These are phyloP conservation scores for Lentinula aciculospora DNA, from an alignment of 768 basidiomycete species.

Conservation along the genomic window DNA sequence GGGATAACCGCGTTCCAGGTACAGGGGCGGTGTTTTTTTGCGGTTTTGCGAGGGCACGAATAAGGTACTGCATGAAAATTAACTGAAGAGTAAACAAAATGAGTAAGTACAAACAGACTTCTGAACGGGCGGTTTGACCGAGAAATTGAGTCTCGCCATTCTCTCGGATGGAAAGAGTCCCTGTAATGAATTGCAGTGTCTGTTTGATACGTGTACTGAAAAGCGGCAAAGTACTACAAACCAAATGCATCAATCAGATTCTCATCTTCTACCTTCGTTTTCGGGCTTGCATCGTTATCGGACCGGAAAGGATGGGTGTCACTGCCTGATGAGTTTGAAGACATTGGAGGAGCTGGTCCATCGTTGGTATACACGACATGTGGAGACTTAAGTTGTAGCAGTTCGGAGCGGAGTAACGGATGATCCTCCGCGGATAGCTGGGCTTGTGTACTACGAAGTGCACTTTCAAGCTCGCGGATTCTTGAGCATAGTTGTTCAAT, in stretches of 20 bases:
- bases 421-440: slow-evolving; percentile 43
- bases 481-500: slow-evolving; percentile 50
- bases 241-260: slow-evolving; percentile 44
- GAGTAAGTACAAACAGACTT: slow-evolving; percentile 36
- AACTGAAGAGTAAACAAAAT: neutral
- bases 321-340: neutral
- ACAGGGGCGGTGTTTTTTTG: slow-evolving; percentile 2
- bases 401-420: slow-evolving; percentile 34
- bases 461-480: slow-evolving; percentile 59
- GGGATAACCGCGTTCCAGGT: slow-evolving; percentile 18
- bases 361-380: neutral
- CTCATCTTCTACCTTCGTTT: slow-evolving; percentile 30
- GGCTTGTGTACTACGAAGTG: slow-evolving; percentile 44
- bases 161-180: slow-evolving; percentile 52
- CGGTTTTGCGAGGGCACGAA: slow-evolving; percentile 28
- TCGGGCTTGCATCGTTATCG: too few relatives aligned
- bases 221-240: slow-evolving; percentile 11
- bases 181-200: slow-evolving; percentile 20
- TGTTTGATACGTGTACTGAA: neutral
- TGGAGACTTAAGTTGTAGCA: slow-evolving; percentile 23
- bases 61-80: slow-evolving; percentile 39
- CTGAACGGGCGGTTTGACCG: slow-evolving; percentile 62
- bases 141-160: slow-evolving; percentile 52
- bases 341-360: neutral
- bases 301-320: neutral